Evolutionary conservation across 1,284 basidiomycete genomes (phyloP).

Genomic region (Laetiporus sulphureus): DNA sequence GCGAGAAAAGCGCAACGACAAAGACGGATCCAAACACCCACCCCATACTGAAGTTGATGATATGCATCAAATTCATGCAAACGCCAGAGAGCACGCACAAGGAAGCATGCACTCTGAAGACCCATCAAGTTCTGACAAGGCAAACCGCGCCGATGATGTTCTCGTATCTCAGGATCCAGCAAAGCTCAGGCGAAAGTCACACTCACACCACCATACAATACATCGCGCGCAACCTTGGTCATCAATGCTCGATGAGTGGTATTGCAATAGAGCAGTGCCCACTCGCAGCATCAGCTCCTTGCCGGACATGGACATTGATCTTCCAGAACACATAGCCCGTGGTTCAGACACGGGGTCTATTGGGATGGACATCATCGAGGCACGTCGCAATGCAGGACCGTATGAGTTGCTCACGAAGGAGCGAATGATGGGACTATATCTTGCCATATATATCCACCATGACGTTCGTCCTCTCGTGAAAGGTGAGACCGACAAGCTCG

Average conservation of each 20-base stretch:
- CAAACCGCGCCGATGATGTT: no score
- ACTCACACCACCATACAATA: slow-evolving; percentile 6
- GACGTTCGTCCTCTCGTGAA: slow-evolving; percentile 54
- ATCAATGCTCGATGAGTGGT: slow-evolving; percentile 65
- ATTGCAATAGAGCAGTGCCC: slow-evolving; percentile 38
- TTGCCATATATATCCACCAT: slow-evolving; percentile 66
- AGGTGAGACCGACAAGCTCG: no score
- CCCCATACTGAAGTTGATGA: not conserved
- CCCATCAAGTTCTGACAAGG: not conserved
- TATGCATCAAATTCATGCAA: no score
- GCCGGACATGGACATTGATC: not conserved
- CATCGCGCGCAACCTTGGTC: slow-evolving; percentile 45
- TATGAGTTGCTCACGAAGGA: slow-evolving; percentile 82
- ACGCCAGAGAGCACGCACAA: not conserved
- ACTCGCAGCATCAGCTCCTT: slow-evolving; percentile 1
- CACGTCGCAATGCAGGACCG: slow-evolving; percentile 43
- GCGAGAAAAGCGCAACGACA: slow-evolving; percentile 12
- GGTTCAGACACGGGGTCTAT: slow-evolving; percentile 11
- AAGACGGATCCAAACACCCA: slow-evolving; percentile 7
- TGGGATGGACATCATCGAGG: slow-evolving; percentile 22
- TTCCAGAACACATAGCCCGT: slow-evolving; percentile 5
- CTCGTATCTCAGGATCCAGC: not conserved
- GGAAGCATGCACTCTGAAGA: not conserved
- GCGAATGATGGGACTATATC: slow-evolving; percentile 83
- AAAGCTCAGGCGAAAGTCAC: slow-evolving; percentile 1